phyloP scores from a whole-genome alignment of 2,329 filamentous ascomycete species.

The Phyllosticta capitalensis region DNA sequence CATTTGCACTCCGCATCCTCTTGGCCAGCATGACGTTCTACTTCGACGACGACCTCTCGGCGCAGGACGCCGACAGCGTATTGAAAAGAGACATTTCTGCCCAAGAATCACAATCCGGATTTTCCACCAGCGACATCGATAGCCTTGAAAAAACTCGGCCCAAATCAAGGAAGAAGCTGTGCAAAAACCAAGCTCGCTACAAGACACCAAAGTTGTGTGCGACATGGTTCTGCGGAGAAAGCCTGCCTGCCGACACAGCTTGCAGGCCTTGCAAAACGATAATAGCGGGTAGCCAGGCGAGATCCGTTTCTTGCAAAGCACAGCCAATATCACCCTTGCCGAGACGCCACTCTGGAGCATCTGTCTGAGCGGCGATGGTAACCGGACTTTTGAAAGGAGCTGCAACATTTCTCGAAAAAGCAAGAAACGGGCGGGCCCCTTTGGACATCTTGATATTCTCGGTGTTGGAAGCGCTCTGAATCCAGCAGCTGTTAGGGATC shows the following conservation, averaged over 20 bases:
- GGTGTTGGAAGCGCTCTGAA: no score
- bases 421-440: background rate
- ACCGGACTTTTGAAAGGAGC: background rate
- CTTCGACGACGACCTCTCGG: constrained; percentile 7
- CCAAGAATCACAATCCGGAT: background rate
- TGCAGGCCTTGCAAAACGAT: background rate
- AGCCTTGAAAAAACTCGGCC: background rate
- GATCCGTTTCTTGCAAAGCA: background rate
- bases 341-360: background rate
- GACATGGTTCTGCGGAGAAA: constrained; percentile 1
- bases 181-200: constrained; percentile 6
- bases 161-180: background rate
- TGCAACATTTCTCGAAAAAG: background rate
- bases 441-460: background rate
- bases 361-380: background rate
- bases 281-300: background rate
- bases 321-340: background rate
- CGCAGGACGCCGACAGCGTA: constrained; percentile 3
- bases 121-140: background rate
- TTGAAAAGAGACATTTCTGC: background rate
- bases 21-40: constrained; percentile 2
- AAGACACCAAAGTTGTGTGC: constrained; percentile 1
- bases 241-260: background rate
- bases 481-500: no score
- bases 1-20: background rate